These are phyloP conservation scores for Brassica hybrid DNA, from an alignment of 441 rosid genomes.

Conservation along the genomic window DNA sequence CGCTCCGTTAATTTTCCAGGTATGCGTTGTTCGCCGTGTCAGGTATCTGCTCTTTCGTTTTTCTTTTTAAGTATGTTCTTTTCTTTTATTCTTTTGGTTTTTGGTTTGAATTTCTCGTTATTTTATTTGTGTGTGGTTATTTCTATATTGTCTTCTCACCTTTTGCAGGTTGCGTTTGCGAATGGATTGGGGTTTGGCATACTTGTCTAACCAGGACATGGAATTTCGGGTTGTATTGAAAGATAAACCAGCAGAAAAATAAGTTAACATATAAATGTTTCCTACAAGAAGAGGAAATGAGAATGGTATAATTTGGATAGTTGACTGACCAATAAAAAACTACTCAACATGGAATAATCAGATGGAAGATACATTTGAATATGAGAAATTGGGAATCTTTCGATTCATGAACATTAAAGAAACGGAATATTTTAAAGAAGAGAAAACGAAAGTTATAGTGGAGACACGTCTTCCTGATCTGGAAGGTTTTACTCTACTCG, in stretches of 20 bases:
- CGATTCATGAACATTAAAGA: conserved; percentile 22
- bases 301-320: background rate
- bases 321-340: background rate
- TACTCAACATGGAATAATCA: background rate
- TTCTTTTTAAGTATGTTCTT: too few species aligned
- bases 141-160: background rate
- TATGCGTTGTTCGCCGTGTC: conserved; percentile 31
- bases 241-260: background rate
- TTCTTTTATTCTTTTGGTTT: background rate
- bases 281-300: background rate
- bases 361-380: background rate
- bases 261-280: background rate
- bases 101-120: background rate
- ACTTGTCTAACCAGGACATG: background rate
- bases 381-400: background rate
- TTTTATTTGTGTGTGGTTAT: background rate
- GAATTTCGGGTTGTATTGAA: background rate
- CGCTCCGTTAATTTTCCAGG: conserved; percentile 32
- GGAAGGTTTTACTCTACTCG: conserved; percentile 16
- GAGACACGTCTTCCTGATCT: conserved; percentile 7
- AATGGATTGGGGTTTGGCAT: background rate
- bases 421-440: conserved; percentile 16
- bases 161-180: background rate
- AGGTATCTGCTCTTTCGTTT: conserved; percentile 30
- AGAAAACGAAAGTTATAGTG: background rate